Conservation (phyloP, 495 filamentous ascomycete genomes). For the Monascus purpureus region DNA sequence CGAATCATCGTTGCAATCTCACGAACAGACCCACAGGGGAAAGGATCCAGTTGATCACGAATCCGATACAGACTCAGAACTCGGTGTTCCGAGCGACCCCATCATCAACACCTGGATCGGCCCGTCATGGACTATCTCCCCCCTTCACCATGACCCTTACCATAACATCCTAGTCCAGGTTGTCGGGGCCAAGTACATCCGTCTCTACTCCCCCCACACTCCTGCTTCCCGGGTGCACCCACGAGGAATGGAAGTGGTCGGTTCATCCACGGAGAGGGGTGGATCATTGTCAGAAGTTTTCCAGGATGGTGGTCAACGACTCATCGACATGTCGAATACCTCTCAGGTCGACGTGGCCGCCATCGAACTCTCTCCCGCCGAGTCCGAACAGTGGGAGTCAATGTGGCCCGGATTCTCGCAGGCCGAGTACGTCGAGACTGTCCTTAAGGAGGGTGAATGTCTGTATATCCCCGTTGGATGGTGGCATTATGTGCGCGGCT, state of each 20-base stretch:
- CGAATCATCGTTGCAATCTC: constrained; percentile 6
- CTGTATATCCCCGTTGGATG: constrained; percentile 89
- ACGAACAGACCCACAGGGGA: constrained; percentile 9
- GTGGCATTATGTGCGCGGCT: constrained; percentile 94
- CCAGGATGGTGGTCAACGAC: constrained; percentile 4
- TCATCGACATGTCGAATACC: constrained; percentile 89
- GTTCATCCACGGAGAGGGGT: constrained; percentile 1
- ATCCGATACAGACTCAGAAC: constrained; percentile 1
- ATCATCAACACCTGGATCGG: constrained; percentile 87
- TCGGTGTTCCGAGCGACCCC: constrained; percentile 16
- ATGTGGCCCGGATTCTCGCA: constrained; percentile 41
- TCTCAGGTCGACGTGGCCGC: constrained; percentile 56
- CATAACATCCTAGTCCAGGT: constrained; percentile 88
- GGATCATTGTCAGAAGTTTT: constrained; percentile 1
- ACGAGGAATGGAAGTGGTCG: constrained; percentile 49
- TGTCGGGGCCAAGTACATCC: constrained; percentile 79
- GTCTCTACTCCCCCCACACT: constrained; percentile 64
- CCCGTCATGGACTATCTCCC: constrained; percentile 74
- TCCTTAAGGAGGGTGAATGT: constrained; percentile 68
- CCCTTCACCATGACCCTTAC: constrained; percentile 86
- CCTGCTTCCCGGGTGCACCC: constrained; percentile 45
- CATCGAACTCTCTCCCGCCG: constrained; percentile 30
- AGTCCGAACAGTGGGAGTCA: constrained; percentile 35
- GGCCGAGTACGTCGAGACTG: constrained; percentile 61
- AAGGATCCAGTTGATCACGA: neutral